Percentiles rank a stretch among this genome's conserved stretches.
These are phyloP conservation scores for Amyloporia xantha DNA, from an alignment of 768 basidiomycete genomes.

Conservation along the genomic window DNA sequence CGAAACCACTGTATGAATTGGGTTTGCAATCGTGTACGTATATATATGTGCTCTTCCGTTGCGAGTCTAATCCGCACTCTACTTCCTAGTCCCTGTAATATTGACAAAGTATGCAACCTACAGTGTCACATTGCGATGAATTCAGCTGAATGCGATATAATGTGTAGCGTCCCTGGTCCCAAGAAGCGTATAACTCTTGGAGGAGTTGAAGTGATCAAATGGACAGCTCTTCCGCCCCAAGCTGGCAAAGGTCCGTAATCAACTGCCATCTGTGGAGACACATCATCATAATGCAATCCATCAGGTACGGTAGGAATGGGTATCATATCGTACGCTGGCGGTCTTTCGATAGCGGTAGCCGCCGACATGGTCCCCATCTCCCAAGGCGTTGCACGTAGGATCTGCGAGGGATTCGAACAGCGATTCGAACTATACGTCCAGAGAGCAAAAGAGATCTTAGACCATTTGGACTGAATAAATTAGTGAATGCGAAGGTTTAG, in stretches of 20 bases:
- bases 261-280: too few relatives aligned
- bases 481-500: too few relatives aligned
- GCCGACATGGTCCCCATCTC: slow-evolving; percentile 17
- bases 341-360: slow-evolving; percentile 16
- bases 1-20: slow-evolving; percentile 12
- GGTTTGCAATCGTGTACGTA: slow-evolving; percentile 14
- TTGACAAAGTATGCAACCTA: slow-evolving; percentile 19
- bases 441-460: slow-evolving; percentile 16
- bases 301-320: slow-evolving; percentile 19
- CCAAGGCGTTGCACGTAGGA: slow-evolving; percentile 12
- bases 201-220: slow-evolving; percentile 16
- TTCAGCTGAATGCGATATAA: too few relatives aligned
- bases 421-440: slow-evolving; percentile 17
- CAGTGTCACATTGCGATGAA: too few relatives aligned
- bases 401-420: slow-evolving; percentile 17
- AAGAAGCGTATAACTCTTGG: slow-evolving; percentile 17
- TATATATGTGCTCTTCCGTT: not conserved
- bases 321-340: slow-evolving; percentile 21
- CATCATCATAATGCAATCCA: not conserved
- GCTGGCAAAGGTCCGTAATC: slow-evolving; percentile 13
- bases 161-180: slow-evolving; percentile 17
- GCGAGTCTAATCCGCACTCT: not conserved
- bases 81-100: slow-evolving; percentile 12
- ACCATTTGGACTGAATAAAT: slow-evolving; percentile 16
- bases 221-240: slow-evolving; percentile 18